Conservation (phyloP, 257 asterid species). For the Penstemon barbatus region DNA sequence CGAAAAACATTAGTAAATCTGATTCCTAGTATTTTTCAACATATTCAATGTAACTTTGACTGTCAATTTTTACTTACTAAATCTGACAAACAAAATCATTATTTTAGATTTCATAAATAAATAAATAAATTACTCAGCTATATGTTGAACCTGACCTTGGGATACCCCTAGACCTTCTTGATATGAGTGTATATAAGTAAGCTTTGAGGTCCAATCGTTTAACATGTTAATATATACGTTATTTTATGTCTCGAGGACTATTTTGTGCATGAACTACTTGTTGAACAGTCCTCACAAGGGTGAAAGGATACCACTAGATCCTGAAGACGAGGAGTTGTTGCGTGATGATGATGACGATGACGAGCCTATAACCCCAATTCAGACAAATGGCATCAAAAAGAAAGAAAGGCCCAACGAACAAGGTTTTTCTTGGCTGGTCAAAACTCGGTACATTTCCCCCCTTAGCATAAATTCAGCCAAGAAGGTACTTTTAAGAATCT, state of each 20-base stretch:
- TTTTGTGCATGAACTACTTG: constrained; percentile 23
- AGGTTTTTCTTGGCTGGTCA: constrained; percentile 98
- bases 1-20: background rate
- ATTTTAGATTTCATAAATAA: background rate
- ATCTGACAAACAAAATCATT: constrained; percentile 1
- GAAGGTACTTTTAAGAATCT: constrained; percentile 51
- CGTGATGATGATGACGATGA: constrained; percentile 62
- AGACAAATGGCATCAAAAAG: constrained; percentile 82
- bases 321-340: constrained; percentile 86
- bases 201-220: constrained; percentile 20
- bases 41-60: constrained; percentile 13
- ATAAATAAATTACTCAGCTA: constrained; percentile 41
- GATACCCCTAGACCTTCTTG: constrained; percentile 96
- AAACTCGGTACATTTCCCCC: constrained; percentile 95
- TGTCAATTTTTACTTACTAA: background rate
- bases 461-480: constrained; percentile 81
- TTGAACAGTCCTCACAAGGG: constrained; percentile 83
- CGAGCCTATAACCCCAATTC: constrained; percentile 66
- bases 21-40: constrained; percentile 17
- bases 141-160: constrained; percentile 96
- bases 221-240: constrained; percentile 23
- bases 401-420: constrained; percentile 94
- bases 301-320: constrained; percentile 65
- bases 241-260: constrained; percentile 13
- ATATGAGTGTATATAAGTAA: constrained; percentile 93